phyloP scores from a whole-genome alignment of 495 filamentous ascomycete genomes.

The Lepidopterella palustris region DNA sequence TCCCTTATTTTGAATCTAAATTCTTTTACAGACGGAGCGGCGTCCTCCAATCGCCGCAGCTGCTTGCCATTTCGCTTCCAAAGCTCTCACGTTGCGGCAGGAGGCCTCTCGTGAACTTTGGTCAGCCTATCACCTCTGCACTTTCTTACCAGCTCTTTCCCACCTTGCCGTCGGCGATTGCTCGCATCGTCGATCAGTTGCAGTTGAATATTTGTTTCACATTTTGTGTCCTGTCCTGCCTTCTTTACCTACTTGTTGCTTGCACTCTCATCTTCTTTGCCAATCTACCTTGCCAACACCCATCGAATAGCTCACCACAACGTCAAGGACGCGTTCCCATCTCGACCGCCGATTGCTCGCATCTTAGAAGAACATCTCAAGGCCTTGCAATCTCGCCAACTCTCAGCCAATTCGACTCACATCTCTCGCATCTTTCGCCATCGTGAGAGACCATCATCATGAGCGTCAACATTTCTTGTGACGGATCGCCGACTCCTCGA shows the following conservation, averaged over 20 bases:
- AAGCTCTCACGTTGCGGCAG: neutral
- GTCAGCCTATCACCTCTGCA: neutral
- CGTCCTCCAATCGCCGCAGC: neutral
- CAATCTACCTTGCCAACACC: constrained; percentile 23
- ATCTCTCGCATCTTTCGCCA: constrained; percentile 22
- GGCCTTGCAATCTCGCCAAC: constrained; percentile 3
- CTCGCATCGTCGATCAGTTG: neutral
- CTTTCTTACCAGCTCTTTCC: neutral
- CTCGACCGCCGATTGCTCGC: constrained; percentile 13
- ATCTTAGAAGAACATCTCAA: constrained; percentile 23
- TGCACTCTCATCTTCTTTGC: constrained; percentile 26
- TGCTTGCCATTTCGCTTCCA: neutral
- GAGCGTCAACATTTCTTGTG: constrained; percentile 27
- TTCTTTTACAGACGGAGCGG: neutral
- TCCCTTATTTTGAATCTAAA: neutral
- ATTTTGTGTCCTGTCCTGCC: constrained; percentile 7
- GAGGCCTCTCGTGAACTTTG: neutral
- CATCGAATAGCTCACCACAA: constrained; percentile 5
- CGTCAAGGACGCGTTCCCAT: constrained; percentile 8
- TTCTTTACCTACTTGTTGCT: constrained; percentile 3
- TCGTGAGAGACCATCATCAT: constrained; percentile 10
- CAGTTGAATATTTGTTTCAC: constrained; percentile 4
- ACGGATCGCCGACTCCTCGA: constrained; percentile 31
- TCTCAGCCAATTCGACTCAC: neutral
- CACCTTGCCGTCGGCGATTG: neutral